These are phyloP conservation scores for Tricholoma hemisulphureum DNA, from an alignment of 768 basidiomycete species.

Conservation along the genomic window DNA sequence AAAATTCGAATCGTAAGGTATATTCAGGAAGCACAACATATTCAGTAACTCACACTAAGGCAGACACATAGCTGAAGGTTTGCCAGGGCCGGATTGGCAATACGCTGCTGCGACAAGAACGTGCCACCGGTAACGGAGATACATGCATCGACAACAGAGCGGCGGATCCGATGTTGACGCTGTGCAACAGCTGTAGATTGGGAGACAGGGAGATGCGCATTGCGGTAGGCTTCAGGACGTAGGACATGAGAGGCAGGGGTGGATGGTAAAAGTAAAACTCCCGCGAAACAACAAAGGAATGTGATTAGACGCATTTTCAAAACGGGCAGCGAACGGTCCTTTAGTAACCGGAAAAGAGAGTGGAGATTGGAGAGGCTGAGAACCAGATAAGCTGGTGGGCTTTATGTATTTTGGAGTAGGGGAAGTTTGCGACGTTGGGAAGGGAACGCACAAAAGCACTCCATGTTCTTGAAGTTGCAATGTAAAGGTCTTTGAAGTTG, in stretches of 20 bases:
- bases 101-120: neutral
- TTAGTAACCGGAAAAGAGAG: neutral
- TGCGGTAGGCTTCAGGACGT: neutral
- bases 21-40: neutral
- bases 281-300: constrained; percentile 1
- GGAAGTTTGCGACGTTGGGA: neutral
- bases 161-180: constrained; percentile 4
- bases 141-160: constrained; percentile 2
- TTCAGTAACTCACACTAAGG: neutral
- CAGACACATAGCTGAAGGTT: neutral
- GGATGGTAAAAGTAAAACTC: neutral
- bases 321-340: neutral
- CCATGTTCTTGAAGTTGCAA: neutral
- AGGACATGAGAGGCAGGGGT: neutral
- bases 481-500: neutral
- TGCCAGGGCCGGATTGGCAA: neutral
- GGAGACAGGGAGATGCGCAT: neutral
- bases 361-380: constrained; percentile 9
- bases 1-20: neutral
- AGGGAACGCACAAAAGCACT: neutral
- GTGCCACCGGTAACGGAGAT: neutral
- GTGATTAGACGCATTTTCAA: constrained; percentile 1
- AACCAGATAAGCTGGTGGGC: neutral
- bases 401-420: neutral
- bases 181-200: neutral